Evolutionary conservation across 441 rosid genomes (phyloP), one percentile per base, ranked within the genome.

Genomic region (Gossypium trilobum): DNA sequence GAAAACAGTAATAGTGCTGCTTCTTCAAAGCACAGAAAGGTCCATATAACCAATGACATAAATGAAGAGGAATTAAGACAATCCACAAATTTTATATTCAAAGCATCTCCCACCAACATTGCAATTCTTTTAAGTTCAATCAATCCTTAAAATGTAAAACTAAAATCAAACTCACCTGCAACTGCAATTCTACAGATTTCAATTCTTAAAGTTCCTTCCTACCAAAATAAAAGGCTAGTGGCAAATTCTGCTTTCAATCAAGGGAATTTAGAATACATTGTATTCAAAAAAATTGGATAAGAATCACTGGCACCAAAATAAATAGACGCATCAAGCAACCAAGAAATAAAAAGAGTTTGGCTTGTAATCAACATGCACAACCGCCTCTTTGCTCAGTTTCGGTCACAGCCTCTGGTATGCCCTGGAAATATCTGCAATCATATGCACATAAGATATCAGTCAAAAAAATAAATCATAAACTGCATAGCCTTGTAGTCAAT

Each of bases 301-400:
- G 73, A 68, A 48, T 31, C 10, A 11, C 9, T 50, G 52, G 70
- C 51, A 52, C 61, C 14, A 8, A n/a, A 29, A 16, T 14, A 69
- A 74, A 72, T 51, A 10, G 73, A 78, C 54, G 51, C 63, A 78
- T 54, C 23, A 66, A 23, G 59, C 59, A 44, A 75, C 27, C 75
- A 68, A 66, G 57, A 67, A 13, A 17, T 10, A 4, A 19, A 22
- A 54, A 27, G 68, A 68, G 51, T 73, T 46, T 55, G 20, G 20
- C 46, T 9, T 52, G 50, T 62, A 61, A 9, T 93, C 86, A 93
- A 80, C 97, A 93, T 31, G 98, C 88, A 72, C 97, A 93, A 13
- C 98, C 92, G 16, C 97, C 86, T 79, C 97, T 82, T 80, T 90
- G 97, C 77, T 90, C 97, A 8, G 81, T 84, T 79, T 90, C 96